phyloP scores from a whole-genome alignment of 2,329 filamentous ascomycete genomes.

The Monilinia polystroma region DNA sequence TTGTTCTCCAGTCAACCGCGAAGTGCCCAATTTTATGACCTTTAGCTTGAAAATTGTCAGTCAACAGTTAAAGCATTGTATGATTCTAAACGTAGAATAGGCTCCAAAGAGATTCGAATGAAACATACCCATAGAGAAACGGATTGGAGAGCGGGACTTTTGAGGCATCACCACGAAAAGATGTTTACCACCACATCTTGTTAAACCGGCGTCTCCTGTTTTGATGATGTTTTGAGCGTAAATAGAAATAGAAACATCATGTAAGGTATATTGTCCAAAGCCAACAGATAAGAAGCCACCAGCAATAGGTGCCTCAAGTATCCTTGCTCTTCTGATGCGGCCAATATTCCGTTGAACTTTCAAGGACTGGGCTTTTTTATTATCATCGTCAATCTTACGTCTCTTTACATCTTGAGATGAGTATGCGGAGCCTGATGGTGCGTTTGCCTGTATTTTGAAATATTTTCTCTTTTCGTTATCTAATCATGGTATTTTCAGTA shows the following conservation, averaged over 20 bases:
- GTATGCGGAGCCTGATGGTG: slow-evolving; percentile 52
- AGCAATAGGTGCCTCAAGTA: slow-evolving; percentile 28
- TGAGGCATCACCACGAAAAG: slow-evolving; percentile 4
- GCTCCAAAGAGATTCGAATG: neutral
- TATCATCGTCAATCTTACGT: slow-evolving; percentile 49
- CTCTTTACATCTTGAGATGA: slow-evolving; percentile 59
- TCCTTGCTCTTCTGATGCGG: slow-evolving; percentile 30
- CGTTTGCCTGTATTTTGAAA: slow-evolving; percentile 61
- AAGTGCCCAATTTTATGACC: too few relatives aligned
- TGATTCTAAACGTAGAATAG: neutral
- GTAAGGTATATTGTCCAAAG: slow-evolving; percentile 24
- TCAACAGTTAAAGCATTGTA: neutral
- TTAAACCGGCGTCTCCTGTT: neutral
- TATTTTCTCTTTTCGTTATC: slow-evolving; percentile 62
- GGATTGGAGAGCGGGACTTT: neutral
- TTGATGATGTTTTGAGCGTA: slow-evolving; percentile 14
- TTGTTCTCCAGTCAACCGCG: too few relatives aligned
- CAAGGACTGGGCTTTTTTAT: slow-evolving; percentile 6
- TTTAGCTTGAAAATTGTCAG: too few relatives aligned
- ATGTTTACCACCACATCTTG: neutral
- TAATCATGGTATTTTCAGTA: slow-evolving; percentile 33
- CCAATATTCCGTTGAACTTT: slow-evolving; percentile 26
- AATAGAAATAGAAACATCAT: slow-evolving; percentile 13
- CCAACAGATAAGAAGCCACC: slow-evolving; percentile 33
- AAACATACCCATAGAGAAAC: neutral